Conservation (phyloP, 2,329 filamentous ascomycete genomes). For the Phaeosphaeria sp. region DNA sequence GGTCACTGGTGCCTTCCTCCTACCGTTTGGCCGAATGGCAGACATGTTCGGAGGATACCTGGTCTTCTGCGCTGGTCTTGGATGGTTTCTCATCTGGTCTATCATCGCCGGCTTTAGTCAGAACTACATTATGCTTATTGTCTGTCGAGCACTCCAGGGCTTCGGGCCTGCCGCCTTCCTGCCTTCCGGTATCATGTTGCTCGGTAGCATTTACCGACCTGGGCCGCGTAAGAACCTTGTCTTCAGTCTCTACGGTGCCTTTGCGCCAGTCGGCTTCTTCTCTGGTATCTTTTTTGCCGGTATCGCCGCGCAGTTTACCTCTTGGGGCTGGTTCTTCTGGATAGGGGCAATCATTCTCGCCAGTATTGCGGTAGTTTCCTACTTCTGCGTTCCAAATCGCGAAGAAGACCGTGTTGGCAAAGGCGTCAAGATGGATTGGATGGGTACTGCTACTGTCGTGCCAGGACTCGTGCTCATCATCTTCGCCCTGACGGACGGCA, state of each 20-base stretch:
- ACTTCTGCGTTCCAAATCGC: conserved; percentile 38
- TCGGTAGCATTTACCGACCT: conserved; percentile 69
- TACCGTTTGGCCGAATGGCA: conserved; percentile 61
- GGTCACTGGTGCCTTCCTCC: conserved; percentile 44
- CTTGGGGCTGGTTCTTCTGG: conserved; percentile 46
- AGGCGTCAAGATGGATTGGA: conserved; percentile 47
- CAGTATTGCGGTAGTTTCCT: conserved; percentile 35
- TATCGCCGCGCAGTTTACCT: conserved; percentile 35
- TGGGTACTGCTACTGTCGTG: conserved; percentile 42
- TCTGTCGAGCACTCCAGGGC: conserved; percentile 76
- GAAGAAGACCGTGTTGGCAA: conserved; percentile 14
- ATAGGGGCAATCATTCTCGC: conserved; percentile 42
- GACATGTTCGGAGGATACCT: conserved; percentile 69
- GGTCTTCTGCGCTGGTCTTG: conserved; percentile 67
- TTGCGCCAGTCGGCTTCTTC: conserved; percentile 57
- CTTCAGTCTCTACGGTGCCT: conserved; percentile 65
- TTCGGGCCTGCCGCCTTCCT: conserved; percentile 75
- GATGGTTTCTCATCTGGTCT: conserved; percentile 72
- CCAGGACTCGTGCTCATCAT: conserved; percentile 71
- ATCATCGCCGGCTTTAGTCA: conserved; percentile 73
- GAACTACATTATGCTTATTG: conserved; percentile 72
- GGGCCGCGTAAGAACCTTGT: conserved; percentile 73
- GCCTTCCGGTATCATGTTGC: conserved; percentile 70
- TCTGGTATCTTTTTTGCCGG: conserved; percentile 47
- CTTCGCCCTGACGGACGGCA: conserved; percentile 76